Evolutionary conservation across 306 rosid species (phyloP).

Genomic region (Psophocarpus tetragonolobus): DNA sequence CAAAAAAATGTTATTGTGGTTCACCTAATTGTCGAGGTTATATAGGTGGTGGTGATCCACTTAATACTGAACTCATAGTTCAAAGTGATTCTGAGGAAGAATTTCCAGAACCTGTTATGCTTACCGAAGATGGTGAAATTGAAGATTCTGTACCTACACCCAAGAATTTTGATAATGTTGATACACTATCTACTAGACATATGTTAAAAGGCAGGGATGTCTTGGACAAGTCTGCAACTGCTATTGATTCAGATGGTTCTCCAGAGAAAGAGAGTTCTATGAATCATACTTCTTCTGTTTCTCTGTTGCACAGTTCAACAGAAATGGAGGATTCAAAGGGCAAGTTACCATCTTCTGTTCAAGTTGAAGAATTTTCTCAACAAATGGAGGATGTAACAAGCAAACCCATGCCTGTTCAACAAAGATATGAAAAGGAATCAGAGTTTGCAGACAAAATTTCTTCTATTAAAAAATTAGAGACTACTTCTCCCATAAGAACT

Average conservation of each 20-base stretch:
- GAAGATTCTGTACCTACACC: conserved; percentile 36
- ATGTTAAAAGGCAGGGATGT: conserved; percentile 43
- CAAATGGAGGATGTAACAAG: conserved; percentile 54
- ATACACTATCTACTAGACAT: conserved; percentile 36
- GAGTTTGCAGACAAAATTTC: conserved; percentile 50
- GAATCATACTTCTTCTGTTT: conserved; percentile 49
- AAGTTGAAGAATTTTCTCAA: conserved; percentile 50
- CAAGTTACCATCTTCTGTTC: conserved; percentile 46
- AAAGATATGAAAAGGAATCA: conserved; percentile 42
- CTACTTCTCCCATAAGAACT: conserved; percentile 26
- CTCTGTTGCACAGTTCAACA: conserved; percentile 46
- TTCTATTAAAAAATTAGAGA: conserved; percentile 38
- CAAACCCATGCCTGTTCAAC: conserved; percentile 43
- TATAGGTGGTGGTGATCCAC: conserved; percentile 90
- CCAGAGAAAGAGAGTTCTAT: conserved; percentile 51
- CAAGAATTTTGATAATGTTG: conserved; percentile 34
- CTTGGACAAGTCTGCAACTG: conserved; percentile 38
- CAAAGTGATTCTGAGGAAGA: conserved; percentile 98
- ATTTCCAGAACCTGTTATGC: conserved; percentile 81
- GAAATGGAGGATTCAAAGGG: conserved; percentile 51
- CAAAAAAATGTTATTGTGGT: conserved; percentile 92
- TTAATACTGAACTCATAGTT: conserved; percentile 60
- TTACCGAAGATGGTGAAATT: conserved; percentile 49
- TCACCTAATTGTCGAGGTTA: conserved; percentile 84
- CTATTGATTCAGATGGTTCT: conserved; percentile 34